Conservation (phyloP, 495 filamentous ascomycete species). For the Elasticomyces elasticus region DNA sequence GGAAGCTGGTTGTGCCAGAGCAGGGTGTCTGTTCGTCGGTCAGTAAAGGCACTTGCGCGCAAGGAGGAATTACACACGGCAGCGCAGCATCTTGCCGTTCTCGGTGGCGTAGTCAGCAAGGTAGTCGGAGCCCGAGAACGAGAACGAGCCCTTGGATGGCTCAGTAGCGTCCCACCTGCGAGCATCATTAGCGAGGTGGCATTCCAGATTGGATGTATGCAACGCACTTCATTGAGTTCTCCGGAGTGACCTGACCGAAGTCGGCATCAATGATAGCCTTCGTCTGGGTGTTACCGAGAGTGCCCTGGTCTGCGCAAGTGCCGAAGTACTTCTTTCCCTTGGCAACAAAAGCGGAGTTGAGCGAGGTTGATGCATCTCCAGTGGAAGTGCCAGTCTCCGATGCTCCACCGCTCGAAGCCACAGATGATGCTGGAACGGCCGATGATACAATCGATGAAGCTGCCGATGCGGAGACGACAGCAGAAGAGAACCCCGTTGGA, state of each 20-base stretch:
- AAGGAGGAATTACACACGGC: constrained; percentile 49
- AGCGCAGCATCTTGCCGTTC: constrained; percentile 50
- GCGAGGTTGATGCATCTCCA: constrained; percentile 26
- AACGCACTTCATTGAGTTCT: constrained; percentile 53
- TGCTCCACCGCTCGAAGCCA: not conserved
- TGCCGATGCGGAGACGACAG: not conserved
- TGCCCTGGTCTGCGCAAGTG: constrained; percentile 44
- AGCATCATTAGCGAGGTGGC: not conserved
- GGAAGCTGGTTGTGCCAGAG: constrained; percentile 41
- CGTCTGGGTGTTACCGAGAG: constrained; percentile 41
- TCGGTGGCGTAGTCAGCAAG: constrained; percentile 50
- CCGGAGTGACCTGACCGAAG: constrained; percentile 55
- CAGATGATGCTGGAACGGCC: not conserved
- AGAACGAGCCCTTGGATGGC: constrained; percentile 40
- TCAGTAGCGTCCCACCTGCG: constrained; percentile 42
- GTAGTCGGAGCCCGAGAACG: constrained; percentile 42
- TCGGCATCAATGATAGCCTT: constrained; percentile 47
- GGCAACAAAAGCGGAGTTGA: constrained; percentile 46
- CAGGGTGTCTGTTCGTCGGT: not conserved
- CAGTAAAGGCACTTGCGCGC: constrained; percentile 36
- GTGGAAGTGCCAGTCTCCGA: not conserved
- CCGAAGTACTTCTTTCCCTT: constrained; percentile 56
- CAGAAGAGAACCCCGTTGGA: too few species aligned
- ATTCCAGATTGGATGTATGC: not conserved
- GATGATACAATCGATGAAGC: not conserved